Evolutionary conservation across 2,329 filamentous ascomycete species (phyloP), one percentile per base, ranked within the genome.

Genomic region (Aspergillus ruber): DNA sequence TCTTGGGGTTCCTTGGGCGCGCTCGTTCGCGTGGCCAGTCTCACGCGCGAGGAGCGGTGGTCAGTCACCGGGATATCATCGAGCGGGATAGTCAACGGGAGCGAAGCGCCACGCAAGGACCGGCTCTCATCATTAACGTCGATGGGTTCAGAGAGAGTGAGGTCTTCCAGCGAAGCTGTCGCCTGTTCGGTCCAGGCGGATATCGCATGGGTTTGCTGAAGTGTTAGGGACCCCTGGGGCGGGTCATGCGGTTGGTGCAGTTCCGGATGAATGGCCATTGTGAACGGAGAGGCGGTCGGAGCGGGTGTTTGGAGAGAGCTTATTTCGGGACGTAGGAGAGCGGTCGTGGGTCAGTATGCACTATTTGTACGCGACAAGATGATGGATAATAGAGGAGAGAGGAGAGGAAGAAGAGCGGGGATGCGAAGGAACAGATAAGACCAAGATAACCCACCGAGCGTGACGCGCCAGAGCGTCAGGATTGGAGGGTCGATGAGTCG

Each of bases 21-120:
- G 7, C 21, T 21, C 1, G 42, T 18, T 27, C 41, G 52, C 12
- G 46, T 50, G 8, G 53, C 46, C 3, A 62, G 29, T 43, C 60
- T 66, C 39, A 57, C 52, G n/a, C 63, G 61, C 9, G 59, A 57
- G 10, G 15, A 12, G 63, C 53, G 57, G 40, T 54, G 53, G 54
- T 66, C 62, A 44, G 52, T 53, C 45, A 58, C 55, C 25, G 59
- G 53, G 39, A 56, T 56, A 55, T 82, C 80, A 65, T 94, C 87
- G 45, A 95, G 80, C 2, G 88, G 84, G 55, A 95, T 93, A 43
- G 83, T 76, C 45, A 95, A 76, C 4, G 83, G 76, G 23, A 79
- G 76, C 41, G 81, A 79, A 2, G 80, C 80, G 46, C 82, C 83
- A 18, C 61, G 64, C 36, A 63, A 47, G 39, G 43, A 39, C 41